These are phyloP conservation scores for Rhizopogon sp. DNA, from an alignment of 768 basidiomycete genomes.

Conservation along the genomic window DNA sequence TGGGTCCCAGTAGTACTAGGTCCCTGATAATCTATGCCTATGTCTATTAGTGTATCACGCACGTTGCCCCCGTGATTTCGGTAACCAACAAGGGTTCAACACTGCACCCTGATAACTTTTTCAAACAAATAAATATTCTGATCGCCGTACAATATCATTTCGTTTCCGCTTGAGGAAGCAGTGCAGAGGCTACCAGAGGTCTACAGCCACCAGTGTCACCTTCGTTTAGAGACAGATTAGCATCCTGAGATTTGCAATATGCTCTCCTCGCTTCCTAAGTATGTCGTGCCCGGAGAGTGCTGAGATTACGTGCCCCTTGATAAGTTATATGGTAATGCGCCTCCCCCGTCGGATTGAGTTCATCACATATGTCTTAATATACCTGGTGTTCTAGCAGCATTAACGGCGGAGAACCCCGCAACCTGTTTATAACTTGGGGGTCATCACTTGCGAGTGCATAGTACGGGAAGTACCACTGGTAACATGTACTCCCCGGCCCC, in stretches of 20 bases:
- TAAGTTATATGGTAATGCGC: too few relatives aligned
- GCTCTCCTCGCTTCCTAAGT: background rate
- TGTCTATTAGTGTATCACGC: background rate
- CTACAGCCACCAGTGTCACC: background rate
- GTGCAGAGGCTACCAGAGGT: background rate
- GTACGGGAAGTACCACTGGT: background rate
- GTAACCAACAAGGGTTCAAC: too few relatives aligned
- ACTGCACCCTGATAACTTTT: background rate
- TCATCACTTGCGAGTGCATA: background rate
- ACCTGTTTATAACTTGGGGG: background rate
- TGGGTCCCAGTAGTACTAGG: too few relatives aligned
- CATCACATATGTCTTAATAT: background rate
- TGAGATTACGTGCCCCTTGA: too few relatives aligned
- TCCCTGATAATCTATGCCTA: background rate
- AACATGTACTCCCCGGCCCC: too few relatives aligned
- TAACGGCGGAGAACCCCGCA: background rate
- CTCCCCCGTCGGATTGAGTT: too few relatives aligned
- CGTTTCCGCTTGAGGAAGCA: too few relatives aligned
- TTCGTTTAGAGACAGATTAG: too few relatives aligned
- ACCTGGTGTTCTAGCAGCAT: background rate
- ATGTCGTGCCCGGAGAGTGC: background rate
- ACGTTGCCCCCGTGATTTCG: background rate
- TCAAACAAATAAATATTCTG: background rate
- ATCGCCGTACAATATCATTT: background rate
- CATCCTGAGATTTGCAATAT: background rate